Conservation (phyloP, 2,329 filamentous ascomycete genomes). For the Thermomyces lanuginosus region DNA sequence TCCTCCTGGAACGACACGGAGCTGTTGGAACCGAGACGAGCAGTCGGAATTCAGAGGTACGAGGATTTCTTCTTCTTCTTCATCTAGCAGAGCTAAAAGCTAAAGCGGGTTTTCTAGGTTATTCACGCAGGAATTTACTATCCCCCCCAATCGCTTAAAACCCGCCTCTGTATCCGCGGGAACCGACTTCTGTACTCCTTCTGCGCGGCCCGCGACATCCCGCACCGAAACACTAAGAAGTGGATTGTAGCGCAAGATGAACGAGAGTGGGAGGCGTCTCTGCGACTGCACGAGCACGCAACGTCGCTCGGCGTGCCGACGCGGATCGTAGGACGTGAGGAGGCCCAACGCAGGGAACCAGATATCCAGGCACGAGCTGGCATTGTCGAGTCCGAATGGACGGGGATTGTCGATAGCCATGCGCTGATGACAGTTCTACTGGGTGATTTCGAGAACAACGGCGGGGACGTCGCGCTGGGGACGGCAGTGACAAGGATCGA, state of each 20-base stretch:
- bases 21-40: constrained; percentile 71
- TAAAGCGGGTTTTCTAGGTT: constrained; percentile 36
- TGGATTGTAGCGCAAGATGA: constrained; percentile 85
- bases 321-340: constrained; percentile 47
- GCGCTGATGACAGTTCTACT: constrained; percentile 65
- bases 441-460: constrained; percentile 58
- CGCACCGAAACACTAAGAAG: constrained; percentile 63
- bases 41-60: constrained; percentile 70
- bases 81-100: not conserved
- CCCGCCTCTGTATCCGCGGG: constrained; percentile 63
- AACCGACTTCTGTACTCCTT: constrained; percentile 62
- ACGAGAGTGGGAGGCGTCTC: constrained; percentile 45
- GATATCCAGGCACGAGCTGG: constrained; percentile 55
- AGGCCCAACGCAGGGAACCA: constrained; percentile 53
- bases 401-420: constrained; percentile 83
- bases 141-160: constrained; percentile 59
- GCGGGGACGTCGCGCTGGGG: constrained; percentile 56
- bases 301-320: constrained; percentile 48
- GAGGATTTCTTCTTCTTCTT: not conserved
- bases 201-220: constrained; percentile 51
- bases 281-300: constrained; percentile 38
- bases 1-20: constrained; percentile 66
- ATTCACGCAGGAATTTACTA: constrained; percentile 96
- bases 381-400: constrained; percentile 67
- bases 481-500: constrained; percentile 48